phyloP scores from a whole-genome alignment of 306 rosid species.

The Urtica urens region DNA sequence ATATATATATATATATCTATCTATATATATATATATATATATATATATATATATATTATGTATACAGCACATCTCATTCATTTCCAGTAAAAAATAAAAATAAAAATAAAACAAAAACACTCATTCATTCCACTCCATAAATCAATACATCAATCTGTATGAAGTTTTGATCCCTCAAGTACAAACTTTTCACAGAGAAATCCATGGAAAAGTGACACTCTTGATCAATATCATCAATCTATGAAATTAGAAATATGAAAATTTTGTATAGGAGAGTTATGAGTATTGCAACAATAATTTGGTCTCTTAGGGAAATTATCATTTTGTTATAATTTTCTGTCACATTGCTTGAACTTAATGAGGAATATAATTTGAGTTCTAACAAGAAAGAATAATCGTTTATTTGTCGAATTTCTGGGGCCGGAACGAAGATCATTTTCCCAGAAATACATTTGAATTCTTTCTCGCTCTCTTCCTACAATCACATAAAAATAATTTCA shows the following conservation, averaged over 20 bases:
- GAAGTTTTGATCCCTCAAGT: too few species aligned
- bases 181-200: too few species aligned
- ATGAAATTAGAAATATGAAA: constrained; percentile 21
- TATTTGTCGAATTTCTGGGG: constrained; percentile 17
- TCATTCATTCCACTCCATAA: too few species aligned
- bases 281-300: constrained; percentile 35
- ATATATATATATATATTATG: too few species aligned
- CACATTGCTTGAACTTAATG: constrained; percentile 18
- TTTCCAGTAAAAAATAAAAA: too few species aligned
- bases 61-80: too few species aligned
- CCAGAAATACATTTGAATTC: constrained; percentile 38
- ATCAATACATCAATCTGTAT: too few species aligned
- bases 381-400: constrained; percentile 30
- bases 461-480: constrained; percentile 48
- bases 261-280: constrained; percentile 35
- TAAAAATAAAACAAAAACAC: too few species aligned
- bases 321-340: constrained; percentile 10
- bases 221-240: constrained; percentile 20
- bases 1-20: too few species aligned
- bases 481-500: background rate
- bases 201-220: too few species aligned
- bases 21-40: too few species aligned
- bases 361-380: constrained; percentile 39
- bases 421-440: constrained; percentile 40
- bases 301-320: constrained; percentile 41